Conservation (phyloP, 345 rosid genomes). For the Noccaea bulbosa region DNA sequence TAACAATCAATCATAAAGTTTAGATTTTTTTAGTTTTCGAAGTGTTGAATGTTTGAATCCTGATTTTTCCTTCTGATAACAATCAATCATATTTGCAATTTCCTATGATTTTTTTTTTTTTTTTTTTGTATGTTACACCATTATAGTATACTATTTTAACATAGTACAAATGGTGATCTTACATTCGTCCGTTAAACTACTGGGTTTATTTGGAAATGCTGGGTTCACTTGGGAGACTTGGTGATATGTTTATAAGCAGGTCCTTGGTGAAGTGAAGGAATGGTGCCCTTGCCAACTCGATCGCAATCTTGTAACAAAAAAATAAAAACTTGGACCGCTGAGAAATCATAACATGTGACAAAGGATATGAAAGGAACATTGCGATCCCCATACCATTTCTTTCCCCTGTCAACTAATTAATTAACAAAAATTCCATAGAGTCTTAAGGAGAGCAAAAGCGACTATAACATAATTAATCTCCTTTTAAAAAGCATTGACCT, state of each 20-base stretch:
- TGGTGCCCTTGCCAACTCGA: conserved; percentile 34
- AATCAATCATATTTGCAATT: background rate
- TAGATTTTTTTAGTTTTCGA: background rate
- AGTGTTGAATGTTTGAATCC: conserved; percentile 9
- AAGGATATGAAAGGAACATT: conserved; percentile 41
- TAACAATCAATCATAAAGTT: conserved; percentile 2
- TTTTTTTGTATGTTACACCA: background rate
- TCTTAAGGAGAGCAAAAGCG: no score
- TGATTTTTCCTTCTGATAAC: background rate
- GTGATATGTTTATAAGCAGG: conserved; percentile 24
- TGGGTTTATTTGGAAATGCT: no score
- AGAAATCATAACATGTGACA: conserved; percentile 44
- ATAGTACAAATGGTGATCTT: no score
- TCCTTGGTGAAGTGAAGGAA: conserved; percentile 26
- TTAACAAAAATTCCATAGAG: no score
- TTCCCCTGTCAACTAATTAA: conserved; percentile 31
- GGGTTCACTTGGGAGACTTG: conserved; percentile 5
- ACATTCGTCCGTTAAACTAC: no score
- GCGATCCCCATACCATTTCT: conserved; percentile 38
- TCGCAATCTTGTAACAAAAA: conserved; percentile 6
- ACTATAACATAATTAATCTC: no score
- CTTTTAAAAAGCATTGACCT: no score
- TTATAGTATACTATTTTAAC: no score
- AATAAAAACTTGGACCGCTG: conserved; percentile 19
- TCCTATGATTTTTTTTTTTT: no score